Evolutionary conservation across 805 yeast genomes (phyloP).

Genomic region (Saccharomycopsis amapae): DNA sequence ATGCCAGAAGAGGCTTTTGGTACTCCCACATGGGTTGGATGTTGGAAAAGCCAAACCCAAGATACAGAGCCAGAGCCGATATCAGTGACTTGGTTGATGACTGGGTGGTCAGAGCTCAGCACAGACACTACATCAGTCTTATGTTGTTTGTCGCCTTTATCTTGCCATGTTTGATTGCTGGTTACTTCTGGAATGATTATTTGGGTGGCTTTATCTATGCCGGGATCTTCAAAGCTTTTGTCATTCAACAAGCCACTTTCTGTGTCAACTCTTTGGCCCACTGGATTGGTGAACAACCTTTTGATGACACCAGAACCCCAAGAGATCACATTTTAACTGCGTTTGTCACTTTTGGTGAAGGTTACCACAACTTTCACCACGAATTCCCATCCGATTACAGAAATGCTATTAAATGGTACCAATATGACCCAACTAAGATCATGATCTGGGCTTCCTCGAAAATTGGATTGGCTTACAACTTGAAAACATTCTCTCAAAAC

Average conservation of each 20-base stretch:
- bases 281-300: conserved; percentile 81
- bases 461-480: conserved; percentile 63
- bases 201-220: conserved; percentile 72
- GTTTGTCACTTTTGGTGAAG: conserved; percentile 80
- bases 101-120: conserved; percentile 76
- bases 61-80: conserved; percentile 73
- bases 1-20: conserved; percentile 80
- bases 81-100: conserved; percentile 72
- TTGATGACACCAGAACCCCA: conserved; percentile 82
- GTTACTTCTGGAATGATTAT: conserved; percentile 51
- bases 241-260: conserved; percentile 80
- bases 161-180: conserved; percentile 53
- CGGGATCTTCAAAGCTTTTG: conserved; percentile 61
- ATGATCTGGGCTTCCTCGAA: conserved; percentile 52
- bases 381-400: conserved; percentile 87
- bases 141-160: conserved; percentile 58
- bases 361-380: conserved; percentile 86
- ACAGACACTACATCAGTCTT: conserved; percentile 60
- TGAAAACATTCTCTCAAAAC: conserved; percentile 70
- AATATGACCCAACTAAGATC: conserved; percentile 76
- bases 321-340: conserved; percentile 79
- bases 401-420: conserved; percentile 83
- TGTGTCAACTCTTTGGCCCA: conserved; percentile 83
- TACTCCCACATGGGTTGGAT: conserved; percentile 84
- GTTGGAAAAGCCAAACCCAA: conserved; percentile 74